Base-by-base conservation (phyloP, 1,284 basidiomycete species). In the Omphalotus olearius region DNA sequence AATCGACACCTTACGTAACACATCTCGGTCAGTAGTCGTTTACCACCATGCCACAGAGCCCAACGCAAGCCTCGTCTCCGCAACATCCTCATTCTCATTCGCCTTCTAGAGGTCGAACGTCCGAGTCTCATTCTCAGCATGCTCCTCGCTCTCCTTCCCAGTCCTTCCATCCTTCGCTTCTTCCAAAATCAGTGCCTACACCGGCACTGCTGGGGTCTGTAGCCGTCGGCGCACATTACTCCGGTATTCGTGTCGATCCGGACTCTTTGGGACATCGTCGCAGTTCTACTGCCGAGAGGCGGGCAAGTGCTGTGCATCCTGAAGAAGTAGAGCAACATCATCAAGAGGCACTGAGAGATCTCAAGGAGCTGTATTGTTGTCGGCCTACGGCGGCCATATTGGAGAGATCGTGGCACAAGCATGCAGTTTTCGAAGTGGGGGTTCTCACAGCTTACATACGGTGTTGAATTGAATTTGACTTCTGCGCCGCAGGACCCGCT, bases 391-490 rank as follows among this genome's bases (percentile, higher is more conserved):
- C 67, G 17, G 77, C 80, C 47, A 79, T 85, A 33, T 75, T 88
- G 41, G 65, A 76, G 47, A 68, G 79, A 26, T 70, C 74, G n/a
- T 88, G 83, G 81, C 66, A 68, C 33, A 66, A 67, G 50, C 76
- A 82, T 58, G 83, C 84, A 0, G 67, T 70, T 3, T 85, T 85
- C 53, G 83, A 86, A 69, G 83, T 80, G 56, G 33, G n/a, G 51
- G 46, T 0, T 10, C 26, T 25, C 11, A 20, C 23, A 13, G 30
- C 39, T 38, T 33, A n/a, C 40, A 50, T 13, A n/a, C n/a, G n/a
- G n/a, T 6, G 14, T 45, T 50, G 23, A 16, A 16, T 56, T 16
- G n/a, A 16, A 57, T 47, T 38, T 42, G 55, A 33, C 52, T 25
- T 1, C 2, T 36, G 49, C 4, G 17, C 35, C 51, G 13, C 13